A percentile compares a stretch with the other conserved stretches of the same genome.
These are phyloP conservation scores for Pseudogymnoascus sp. DNA, from an alignment of 2,329 filamentous ascomycete species.

Conservation along the genomic window DNA sequence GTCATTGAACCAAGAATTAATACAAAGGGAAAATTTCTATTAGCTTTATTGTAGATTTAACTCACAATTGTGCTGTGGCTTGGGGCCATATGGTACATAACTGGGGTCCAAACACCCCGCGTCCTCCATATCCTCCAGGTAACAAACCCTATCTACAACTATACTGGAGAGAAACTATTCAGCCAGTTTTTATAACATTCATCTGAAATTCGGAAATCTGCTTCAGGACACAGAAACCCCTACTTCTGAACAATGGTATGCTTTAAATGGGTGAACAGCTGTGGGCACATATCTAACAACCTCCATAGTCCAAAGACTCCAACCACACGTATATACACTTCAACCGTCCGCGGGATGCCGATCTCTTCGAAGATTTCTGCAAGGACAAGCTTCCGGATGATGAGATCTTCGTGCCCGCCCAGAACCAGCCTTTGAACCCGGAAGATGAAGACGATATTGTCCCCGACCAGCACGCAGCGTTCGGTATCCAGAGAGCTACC, in stretches of 20 bases:
- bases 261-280: neutral
- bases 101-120: neutral
- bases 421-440: conserved; percentile 75
- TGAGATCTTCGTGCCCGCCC: conserved; percentile 72
- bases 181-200: neutral
- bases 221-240: neutral
- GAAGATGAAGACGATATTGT: conserved; percentile 87
- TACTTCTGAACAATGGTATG: neutral
- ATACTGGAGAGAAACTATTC: neutral
- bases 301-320: conserved; percentile 53
- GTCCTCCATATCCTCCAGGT: conserved; percentile 4
- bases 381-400: conserved; percentile 63
- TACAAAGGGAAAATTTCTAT: neutral
- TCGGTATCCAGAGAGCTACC: conserved; percentile 75
- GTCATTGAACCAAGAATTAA: neutral
- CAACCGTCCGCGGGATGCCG: conserved; percentile 61
- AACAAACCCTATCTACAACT: neutral
- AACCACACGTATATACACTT: conserved; percentile 70
- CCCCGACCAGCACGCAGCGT: conserved; percentile 79
- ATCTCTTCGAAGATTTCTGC: conserved; percentile 72
- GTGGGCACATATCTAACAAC: neutral
- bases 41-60: neutral
- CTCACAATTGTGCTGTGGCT: neutral
- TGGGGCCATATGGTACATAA: neutral
- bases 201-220: neutral